Base-by-base conservation (phyloP, 148 eudicot species). In the Camellia granthamiana region DNA sequence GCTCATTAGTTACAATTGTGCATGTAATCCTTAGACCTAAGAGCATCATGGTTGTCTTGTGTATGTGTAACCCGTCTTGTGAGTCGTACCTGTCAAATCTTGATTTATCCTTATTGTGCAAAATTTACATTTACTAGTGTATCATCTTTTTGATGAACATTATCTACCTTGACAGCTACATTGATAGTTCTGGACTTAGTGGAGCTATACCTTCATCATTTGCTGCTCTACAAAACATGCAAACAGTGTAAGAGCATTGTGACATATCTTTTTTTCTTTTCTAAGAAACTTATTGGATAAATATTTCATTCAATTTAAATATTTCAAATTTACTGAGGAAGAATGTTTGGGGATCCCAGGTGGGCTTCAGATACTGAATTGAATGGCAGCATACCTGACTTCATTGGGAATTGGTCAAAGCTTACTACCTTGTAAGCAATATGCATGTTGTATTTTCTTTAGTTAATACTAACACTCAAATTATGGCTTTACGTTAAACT, bases 291-390 rank as follows among this genome's bases (percentile, higher is more conserved):
- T 51, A 6, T n/a, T 3, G 44, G 19, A 61, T 14, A 23, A 56
- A 44, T 70, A 4, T 63, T 64, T 68, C 49, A 16, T 77, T 47
- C 51, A 47, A 47, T 47, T 47, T 47, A 6, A 47, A 23, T 23
- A 23, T 23, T 23, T 44, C 6, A 71, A 82, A 15, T 52, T 69
- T 23, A 51, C 54, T 2, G 68, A 75, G 69, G 21, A n/a, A 51
- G 18, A 70, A 43, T 4, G 72, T 70, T 65, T 82, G 71, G 21
- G 59, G 74, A 8, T 78, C 77, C 84, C 86, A n/a, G n/a, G 87
- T 91, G 93, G 93, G 97, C 90, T 38, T 88, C 93, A n/a, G 97
- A 92, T n/a, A 84, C 56, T 72, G 90, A 84, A 71, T 79, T 91
- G 74, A 91, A 89, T 0, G 97, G 97, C 47, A 62, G 72, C 30